Evolutionary conservation across 116 monocot genomes (phyloP).

Genomic region (Cymodocea nodosa): DNA sequence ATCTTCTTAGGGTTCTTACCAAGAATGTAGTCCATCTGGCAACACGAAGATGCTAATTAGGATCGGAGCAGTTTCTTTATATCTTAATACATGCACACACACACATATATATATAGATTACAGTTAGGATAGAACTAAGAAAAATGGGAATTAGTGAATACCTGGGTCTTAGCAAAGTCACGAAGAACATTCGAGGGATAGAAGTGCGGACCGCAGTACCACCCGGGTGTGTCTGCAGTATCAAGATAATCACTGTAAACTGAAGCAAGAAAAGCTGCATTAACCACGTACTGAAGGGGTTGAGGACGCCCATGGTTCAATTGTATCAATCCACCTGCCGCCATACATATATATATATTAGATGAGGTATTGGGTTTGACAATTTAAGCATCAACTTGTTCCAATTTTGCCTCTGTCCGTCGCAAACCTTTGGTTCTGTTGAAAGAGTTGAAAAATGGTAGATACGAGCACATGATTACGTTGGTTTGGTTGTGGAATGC

Average conservation of each 20-base stretch:
- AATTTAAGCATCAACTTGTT: no score
- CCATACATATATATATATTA: no score
- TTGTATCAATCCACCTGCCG: constrained; percentile 36
- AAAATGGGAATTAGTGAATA: not conserved
- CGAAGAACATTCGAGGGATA: constrained; percentile 28
- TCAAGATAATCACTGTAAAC: constrained; percentile 39
- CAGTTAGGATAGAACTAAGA: no score
- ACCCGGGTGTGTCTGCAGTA: constrained; percentile 28
- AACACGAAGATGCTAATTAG: not conserved
- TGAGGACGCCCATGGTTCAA: constrained; percentile 39
- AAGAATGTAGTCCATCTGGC: constrained; percentile 32
- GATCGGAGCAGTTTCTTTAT: no score
- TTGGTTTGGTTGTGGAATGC: constrained; percentile 36
- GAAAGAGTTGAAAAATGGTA: constrained; percentile 26
- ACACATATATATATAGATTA: no score
- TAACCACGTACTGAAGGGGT: constrained; percentile 38
- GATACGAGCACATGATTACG: constrained; percentile 36
- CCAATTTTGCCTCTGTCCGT: not conserved
- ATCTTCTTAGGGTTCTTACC: constrained; percentile 37
- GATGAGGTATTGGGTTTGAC: no score
- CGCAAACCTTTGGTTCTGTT: constrained; percentile 28
- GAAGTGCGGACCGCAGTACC: constrained; percentile 41
- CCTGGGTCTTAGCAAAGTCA: constrained; percentile 31
- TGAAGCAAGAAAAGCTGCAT: constrained; percentile 41
- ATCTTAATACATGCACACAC: no score